These are phyloP conservation scores for Stenocarpella maydis DNA, from an alignment of 2,329 filamentous ascomycete genomes.

Conservation along the genomic window DNA sequence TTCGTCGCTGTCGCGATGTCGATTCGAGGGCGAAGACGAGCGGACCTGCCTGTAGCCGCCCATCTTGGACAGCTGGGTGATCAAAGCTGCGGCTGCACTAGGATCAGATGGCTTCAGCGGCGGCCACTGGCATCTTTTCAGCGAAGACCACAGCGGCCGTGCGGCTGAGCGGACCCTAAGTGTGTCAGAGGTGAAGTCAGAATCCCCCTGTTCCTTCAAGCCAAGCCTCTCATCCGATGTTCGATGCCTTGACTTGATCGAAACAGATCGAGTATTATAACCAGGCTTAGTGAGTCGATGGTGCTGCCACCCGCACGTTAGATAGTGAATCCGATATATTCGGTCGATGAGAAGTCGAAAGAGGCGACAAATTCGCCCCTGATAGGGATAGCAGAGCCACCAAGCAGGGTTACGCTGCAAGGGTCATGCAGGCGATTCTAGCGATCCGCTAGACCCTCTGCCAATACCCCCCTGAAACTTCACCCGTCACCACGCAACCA, in stretches of 20 bases:
- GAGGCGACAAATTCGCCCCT: neutral
- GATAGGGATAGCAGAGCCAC: slow-evolving; percentile 1
- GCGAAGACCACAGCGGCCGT: neutral
- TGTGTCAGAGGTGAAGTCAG: neutral
- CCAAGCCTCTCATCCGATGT: slow-evolving; percentile 1
- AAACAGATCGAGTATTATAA: neutral
- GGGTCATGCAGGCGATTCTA: neutral
- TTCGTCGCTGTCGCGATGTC: slow-evolving; percentile 16
- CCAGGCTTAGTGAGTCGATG: neutral
- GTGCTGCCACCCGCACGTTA: neutral
- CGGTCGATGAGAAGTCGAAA: neutral
- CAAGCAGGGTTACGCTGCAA: slow-evolving; percentile 22
- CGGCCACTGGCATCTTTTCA: slow-evolving; percentile 11
- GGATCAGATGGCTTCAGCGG: neutral
- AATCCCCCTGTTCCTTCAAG: slow-evolving; percentile 4
- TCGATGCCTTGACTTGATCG: slow-evolving; percentile 1
- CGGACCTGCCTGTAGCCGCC: slow-evolving; percentile 36
- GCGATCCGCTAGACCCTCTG: slow-evolving; percentile 13
- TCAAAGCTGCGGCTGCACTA: neutral
- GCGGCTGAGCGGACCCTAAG: neutral
- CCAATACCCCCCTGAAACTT: neutral
- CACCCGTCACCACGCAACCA: neutral
- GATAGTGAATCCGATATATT: neutral
- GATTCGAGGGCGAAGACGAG: slow-evolving; percentile 35
- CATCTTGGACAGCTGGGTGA: slow-evolving; percentile 10